Evolutionary conservation across 202 grass and related monocot genomes (phyloP).

Genomic region (Digitaria exilis): DNA sequence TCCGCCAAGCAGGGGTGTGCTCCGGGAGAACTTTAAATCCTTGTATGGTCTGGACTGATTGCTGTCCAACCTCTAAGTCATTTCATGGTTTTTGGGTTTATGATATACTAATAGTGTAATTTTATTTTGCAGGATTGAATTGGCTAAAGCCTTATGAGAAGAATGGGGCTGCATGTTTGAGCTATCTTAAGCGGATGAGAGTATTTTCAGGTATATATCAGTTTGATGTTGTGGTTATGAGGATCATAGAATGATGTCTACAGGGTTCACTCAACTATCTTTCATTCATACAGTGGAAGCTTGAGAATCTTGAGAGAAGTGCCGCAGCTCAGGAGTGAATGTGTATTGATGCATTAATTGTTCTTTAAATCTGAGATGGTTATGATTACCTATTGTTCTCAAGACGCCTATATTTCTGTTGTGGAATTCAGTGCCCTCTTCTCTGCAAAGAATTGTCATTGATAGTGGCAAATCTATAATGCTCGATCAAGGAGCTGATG

Average conservation of each 20-base stretch:
- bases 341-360: slow-evolving; percentile 42
- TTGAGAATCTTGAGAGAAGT: slow-evolving; percentile 93
- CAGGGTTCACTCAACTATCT: slow-evolving; percentile 17
- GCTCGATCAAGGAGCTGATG: slow-evolving; percentile 90
- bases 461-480: slow-evolving; percentile 92
- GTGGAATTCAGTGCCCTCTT: slow-evolving; percentile 91
- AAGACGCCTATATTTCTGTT: slow-evolving; percentile 4
- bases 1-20: slow-evolving; percentile 76
- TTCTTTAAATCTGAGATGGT: slow-evolving; percentile 27
- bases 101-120: slow-evolving; percentile 20
- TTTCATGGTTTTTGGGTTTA: slow-evolving; percentile 26
- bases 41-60: slow-evolving; percentile 52
- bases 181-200: slow-evolving; percentile 97
- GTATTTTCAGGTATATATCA: slow-evolving; percentile 74
- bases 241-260: background rate
- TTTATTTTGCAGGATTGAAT: slow-evolving; percentile 65
- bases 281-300: slow-evolving; percentile 63
- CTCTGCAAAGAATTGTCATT: slow-evolving; percentile 97
- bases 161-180: slow-evolving; percentile 96
- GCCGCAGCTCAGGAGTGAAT: slow-evolving; percentile 74
- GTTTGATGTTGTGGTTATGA: slow-evolving; percentile 30
- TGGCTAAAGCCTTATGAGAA: slow-evolving; percentile 82
- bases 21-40: slow-evolving; percentile 90
- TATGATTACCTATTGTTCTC: slow-evolving; percentile 13
- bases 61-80: background rate